Conservation (phyloP, 2,329 filamentous ascomycete species). For the Chaetomiaceae sp. region DNA sequence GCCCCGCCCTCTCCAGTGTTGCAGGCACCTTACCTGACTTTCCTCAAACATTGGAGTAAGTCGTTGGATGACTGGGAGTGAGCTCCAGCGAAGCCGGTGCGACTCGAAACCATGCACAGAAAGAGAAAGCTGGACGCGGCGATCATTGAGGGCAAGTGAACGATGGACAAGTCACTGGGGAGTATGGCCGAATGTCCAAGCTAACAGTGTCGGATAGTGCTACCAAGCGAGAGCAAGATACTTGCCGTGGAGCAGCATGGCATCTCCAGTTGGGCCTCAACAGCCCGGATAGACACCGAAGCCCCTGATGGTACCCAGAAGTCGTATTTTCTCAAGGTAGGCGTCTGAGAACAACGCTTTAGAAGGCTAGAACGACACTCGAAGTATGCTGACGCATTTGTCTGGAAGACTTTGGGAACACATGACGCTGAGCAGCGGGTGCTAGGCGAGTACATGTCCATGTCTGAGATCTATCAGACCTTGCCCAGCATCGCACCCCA, state of each 20-base stretch:
- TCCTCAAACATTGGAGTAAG: too few relatives aligned
- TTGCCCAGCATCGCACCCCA: constrained; percentile 1
- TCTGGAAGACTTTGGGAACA: neutral
- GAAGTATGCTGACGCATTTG: neutral
- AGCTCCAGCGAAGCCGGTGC: too few relatives aligned
- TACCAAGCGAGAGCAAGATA: neutral
- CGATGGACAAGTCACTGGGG: too few relatives aligned
- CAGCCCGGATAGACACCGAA: neutral
- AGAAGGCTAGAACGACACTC: neutral
- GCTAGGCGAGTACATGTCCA: constrained; percentile 2
- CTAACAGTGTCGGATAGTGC: neutral
- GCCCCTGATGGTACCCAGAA: neutral
- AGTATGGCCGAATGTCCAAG: too few relatives aligned
- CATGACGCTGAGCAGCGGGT: neutral
- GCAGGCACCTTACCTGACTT: too few relatives aligned
- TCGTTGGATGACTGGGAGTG: too few relatives aligned
- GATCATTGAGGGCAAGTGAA: neutral
- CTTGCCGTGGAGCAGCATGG: neutral
- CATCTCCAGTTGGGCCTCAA: neutral
- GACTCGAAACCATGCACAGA: too few relatives aligned
- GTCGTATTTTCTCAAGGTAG: constrained; percentile 3
- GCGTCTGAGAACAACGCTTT: too few relatives aligned
- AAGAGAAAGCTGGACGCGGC: neutral
- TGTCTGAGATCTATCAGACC: constrained; percentile 1
- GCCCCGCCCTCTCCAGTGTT: too few relatives aligned